A percentile compares a stretch with the other conserved stretches of the same genome.
Conservation (phyloP, 139 green algal species). For the Closterium sp. region DNA sequence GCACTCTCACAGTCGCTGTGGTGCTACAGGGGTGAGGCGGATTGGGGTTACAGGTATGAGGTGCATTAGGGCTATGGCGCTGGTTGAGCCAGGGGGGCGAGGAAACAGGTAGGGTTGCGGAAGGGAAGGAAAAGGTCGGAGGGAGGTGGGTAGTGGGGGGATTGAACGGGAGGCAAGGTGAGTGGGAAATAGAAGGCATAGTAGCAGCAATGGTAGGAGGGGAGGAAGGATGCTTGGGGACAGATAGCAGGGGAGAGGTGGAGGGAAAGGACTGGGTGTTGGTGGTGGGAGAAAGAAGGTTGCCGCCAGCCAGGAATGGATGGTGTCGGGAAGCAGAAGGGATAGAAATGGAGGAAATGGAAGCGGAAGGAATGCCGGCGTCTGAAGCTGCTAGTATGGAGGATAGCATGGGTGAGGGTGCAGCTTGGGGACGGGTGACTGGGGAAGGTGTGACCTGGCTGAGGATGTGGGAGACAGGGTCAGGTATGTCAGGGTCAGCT, state of each 20-base stretch:
- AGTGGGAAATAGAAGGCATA: background rate
- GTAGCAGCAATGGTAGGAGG: too few relatives aligned
- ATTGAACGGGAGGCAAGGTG: background rate
- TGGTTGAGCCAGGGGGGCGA: background rate
- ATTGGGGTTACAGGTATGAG: too few relatives aligned
- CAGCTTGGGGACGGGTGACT: background rate
- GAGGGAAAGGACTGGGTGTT: too few relatives aligned
- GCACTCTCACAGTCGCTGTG: background rate
- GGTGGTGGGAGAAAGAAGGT: background rate
- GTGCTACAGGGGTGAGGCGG: too few relatives aligned
- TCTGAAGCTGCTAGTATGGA: background rate
- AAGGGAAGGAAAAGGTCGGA: background rate
- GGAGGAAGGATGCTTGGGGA: too few relatives aligned
- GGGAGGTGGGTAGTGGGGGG: background rate
- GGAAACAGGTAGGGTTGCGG: background rate
- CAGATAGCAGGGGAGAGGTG: too few relatives aligned
- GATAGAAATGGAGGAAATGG: too few relatives aligned
- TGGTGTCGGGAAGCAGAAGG: too few relatives aligned
- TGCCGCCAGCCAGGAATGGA: too few relatives aligned
- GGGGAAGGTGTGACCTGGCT: background rate
- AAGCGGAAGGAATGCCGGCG: too few relatives aligned
- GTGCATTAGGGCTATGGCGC: background rate
- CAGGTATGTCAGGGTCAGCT: too few relatives aligned
- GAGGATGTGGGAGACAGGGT: background rate
- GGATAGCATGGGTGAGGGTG: background rate